These are phyloP conservation scores for Deinandra increscens DNA, from an alignment of 129 eudicot genomes.

Conservation along the genomic window DNA sequence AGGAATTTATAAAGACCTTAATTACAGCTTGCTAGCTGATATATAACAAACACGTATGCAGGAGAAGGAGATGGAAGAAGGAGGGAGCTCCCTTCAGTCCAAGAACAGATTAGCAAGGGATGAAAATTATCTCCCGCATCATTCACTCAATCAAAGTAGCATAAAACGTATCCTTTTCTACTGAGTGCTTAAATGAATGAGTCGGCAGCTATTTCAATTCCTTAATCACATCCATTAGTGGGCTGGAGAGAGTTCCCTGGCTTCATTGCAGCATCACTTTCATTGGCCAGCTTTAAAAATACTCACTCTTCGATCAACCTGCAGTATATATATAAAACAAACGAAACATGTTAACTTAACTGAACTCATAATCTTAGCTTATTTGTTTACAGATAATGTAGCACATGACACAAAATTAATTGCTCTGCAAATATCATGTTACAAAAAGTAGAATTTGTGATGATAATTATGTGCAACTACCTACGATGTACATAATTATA, in stretches of 20 bases:
- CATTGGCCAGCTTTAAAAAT: background rate
- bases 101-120: constrained; percentile 78
- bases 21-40: too few relatives aligned
- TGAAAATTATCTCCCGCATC: constrained; percentile 99
- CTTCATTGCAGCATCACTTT: background rate
- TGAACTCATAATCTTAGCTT: background rate
- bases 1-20: too few relatives aligned
- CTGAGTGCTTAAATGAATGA: constrained; percentile 82
- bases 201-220: constrained; percentile 96
- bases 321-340: too few relatives aligned
- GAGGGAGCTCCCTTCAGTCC: constrained; percentile 99
- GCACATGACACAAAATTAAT: too few relatives aligned
- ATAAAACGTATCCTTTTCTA: constrained; percentile 40
- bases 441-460: background rate
- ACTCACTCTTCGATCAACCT: background rate
- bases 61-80: constrained; percentile 1
- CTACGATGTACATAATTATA: background rate
- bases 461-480: background rate
- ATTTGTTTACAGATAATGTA: background rate
- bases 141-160: constrained; percentile 95
- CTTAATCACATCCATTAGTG: constrained; percentile 82
- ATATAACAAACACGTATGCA: background rate
- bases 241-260: constrained; percentile 99
- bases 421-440: background rate
- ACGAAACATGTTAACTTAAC: background rate